Percentiles rank a stretch among this genome's conserved stretches.
Evolutionary conservation across 441 rosid species (phyloP).

Genomic region (Sinapis alba): DNA sequence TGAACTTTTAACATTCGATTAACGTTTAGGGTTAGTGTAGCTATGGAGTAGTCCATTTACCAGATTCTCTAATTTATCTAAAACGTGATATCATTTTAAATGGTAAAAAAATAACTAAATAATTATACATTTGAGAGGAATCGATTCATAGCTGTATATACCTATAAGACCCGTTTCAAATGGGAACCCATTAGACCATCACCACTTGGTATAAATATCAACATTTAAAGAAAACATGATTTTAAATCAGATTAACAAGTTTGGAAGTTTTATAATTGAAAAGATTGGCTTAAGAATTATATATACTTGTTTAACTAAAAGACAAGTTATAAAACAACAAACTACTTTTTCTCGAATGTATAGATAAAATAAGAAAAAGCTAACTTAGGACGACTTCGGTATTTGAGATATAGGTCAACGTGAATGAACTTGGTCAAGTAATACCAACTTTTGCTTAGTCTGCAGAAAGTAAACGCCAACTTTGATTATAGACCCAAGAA

Average conservation of each 20-base stretch:
- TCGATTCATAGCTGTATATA: neutral
- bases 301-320: conserved; percentile 16
- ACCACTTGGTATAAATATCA: neutral
- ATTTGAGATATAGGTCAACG: conserved; percentile 18
- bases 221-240: neutral
- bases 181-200: neutral
- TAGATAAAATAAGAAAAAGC: neutral
- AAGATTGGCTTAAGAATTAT: conserved; percentile 10
- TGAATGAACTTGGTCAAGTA: conserved; percentile 36
- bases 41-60: neutral
- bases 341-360: neutral
- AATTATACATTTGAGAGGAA: neutral
- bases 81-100: neutral
- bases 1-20: neutral
- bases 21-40: neutral
- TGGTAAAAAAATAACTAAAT: neutral
- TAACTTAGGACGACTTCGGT: conserved; percentile 11
- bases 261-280: neutral
- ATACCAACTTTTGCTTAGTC: conserved; percentile 36
- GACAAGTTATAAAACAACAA: conserved; percentile 18
- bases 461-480: conserved; percentile 35
- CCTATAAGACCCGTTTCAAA: neutral
- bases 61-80: neutral
- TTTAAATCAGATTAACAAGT: neutral
- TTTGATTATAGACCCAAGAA: conserved; percentile 18